Percentiles rank a stretch among this genome's conserved stretches.
These are phyloP conservation scores for Exidia glandulosa DNA, from an alignment of 768 basidiomycete genomes.

Conservation along the genomic window DNA sequence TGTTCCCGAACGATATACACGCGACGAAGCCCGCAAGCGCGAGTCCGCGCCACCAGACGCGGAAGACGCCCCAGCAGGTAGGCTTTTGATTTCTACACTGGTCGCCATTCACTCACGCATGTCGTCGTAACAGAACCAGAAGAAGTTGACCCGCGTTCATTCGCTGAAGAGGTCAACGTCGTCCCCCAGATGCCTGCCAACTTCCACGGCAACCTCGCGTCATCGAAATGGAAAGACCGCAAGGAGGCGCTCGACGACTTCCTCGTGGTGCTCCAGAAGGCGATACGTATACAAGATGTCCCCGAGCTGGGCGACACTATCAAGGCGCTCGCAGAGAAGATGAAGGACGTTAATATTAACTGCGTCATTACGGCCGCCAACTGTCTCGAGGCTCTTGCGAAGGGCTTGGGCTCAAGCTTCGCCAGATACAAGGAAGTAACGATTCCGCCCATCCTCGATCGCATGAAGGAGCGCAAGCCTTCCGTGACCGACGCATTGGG, in stretches of 20 bases:
- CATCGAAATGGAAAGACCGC: constrained; percentile 97
- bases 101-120: constrained; percentile 7
- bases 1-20: constrained; percentile 71
- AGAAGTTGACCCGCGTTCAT: constrained; percentile 62
- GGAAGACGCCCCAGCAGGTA: constrained; percentile 37
- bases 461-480: constrained; percentile 88
- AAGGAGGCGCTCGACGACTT: constrained; percentile 86
- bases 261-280: constrained; percentile 50
- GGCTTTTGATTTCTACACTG: constrained; percentile 1
- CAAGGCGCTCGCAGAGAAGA: constrained; percentile 65
- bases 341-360: constrained; percentile 90
- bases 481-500: constrained; percentile 86
- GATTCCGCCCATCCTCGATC: constrained; percentile 69
- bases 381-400: constrained; percentile 77
- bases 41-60: constrained; percentile 20
- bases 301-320: constrained; percentile 67
- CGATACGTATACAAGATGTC: constrained; percentile 70
- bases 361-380: constrained; percentile 85
- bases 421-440: constrained; percentile 60
- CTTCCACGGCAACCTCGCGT: constrained; percentile 63
- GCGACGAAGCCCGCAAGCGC: constrained; percentile 58
- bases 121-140: constrained; percentile 30
- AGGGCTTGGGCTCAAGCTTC: constrained; percentile 65
- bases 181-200: constrained; percentile 63
- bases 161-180: constrained; percentile 76